Conservation (phyloP, 1,284 basidiomycete genomes). For the Ceraceosorus guamensis region DNA sequence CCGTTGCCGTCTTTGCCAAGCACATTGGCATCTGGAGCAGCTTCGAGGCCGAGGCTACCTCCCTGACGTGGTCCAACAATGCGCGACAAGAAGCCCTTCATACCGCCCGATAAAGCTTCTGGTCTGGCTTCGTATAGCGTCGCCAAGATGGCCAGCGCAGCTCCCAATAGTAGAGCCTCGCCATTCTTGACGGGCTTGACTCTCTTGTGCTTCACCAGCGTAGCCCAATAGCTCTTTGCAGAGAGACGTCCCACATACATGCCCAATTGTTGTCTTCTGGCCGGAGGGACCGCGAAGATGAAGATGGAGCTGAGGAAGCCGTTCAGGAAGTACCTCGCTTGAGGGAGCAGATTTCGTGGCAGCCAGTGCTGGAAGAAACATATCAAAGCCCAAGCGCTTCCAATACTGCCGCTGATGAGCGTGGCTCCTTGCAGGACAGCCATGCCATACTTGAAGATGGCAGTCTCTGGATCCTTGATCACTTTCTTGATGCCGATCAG, state of each 20-base stretch:
- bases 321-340: slow-evolving; percentile 28
- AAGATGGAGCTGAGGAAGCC: slow-evolving; percentile 32
- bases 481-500: slow-evolving; percentile 16
- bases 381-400: slow-evolving; percentile 34
- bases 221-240: slow-evolving; percentile 11
- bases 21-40: too few relatives aligned
- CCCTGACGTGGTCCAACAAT: background rate
- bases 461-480: slow-evolving; percentile 33
- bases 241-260: slow-evolving; percentile 13
- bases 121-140: background rate
- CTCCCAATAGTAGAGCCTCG: slow-evolving; percentile 1
- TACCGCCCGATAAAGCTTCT: background rate
- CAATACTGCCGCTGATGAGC: slow-evolving; percentile 33
- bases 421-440: slow-evolving; percentile 37
- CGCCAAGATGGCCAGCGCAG: slow-evolving; percentile 6
- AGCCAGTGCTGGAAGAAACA: slow-evolving; percentile 41
- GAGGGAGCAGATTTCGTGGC: slow-evolving; percentile 26
- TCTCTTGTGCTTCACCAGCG: slow-evolving; percentile 19
- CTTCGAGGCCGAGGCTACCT: too few relatives aligned
- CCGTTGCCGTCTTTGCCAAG: too few relatives aligned
- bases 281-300: slow-evolving; percentile 27
- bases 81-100: background rate
- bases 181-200: slow-evolving; percentile 7
- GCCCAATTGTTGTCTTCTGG: slow-evolving; percentile 23
- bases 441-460: slow-evolving; percentile 28